Evolutionary conservation across 2,329 filamentous ascomycete species (phyloP).

Genomic region (Ceratocystis huliohia): DNA sequence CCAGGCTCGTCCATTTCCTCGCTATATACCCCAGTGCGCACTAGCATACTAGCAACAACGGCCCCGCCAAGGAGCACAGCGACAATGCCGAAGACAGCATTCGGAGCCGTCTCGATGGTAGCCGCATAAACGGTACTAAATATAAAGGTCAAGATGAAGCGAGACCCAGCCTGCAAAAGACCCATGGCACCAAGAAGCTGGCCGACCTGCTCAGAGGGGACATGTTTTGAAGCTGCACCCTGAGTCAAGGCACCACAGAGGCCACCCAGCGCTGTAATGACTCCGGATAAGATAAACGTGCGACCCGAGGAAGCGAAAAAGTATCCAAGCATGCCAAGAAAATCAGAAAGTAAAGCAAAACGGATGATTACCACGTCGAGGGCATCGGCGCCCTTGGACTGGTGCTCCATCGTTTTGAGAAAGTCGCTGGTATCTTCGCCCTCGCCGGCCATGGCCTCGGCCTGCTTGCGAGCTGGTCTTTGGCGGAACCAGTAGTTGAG

Average conservation of each 20-base stretch:
- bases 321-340: constrained; percentile 65
- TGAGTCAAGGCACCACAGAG: constrained; percentile 77
- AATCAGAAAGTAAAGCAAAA: constrained; percentile 60
- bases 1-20: constrained; percentile 15
- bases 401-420: constrained; percentile 18
- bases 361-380: constrained; percentile 71
- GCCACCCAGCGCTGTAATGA: constrained; percentile 65
- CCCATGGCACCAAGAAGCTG: constrained; percentile 82
- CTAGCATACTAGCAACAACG: constrained; percentile 12
- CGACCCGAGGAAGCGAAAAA: constrained; percentile 47
- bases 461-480: constrained; percentile 32
- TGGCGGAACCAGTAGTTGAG: constrained; percentile 63
- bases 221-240: constrained; percentile 77
- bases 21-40: constrained; percentile 15
- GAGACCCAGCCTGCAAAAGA: constrained; percentile 66
- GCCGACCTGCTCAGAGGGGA: constrained; percentile 68
- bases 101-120: constrained; percentile 66
- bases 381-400: constrained; percentile 56
- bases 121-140: constrained; percentile 78
- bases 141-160: constrained; percentile 65
- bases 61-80: constrained; percentile 8
- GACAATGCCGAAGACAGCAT: constrained; percentile 54
- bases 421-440: constrained; percentile 2
- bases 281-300: constrained; percentile 58
- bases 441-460: constrained; percentile 26